Conservation (phyloP, 2,329 filamentous ascomycete species). For the Fusarium dlaminii region DNA sequence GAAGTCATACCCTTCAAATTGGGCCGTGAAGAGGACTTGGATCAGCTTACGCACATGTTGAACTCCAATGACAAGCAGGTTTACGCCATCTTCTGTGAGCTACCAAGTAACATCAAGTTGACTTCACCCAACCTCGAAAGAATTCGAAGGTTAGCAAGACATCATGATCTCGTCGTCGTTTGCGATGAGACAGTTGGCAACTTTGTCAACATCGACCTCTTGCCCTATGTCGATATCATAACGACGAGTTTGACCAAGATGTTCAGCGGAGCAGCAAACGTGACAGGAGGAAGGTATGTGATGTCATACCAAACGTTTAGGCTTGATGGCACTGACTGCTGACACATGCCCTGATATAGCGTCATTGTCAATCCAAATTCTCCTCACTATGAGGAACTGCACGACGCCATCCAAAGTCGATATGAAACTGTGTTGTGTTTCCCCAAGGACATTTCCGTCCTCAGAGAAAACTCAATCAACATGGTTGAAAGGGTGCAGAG, state of each 20-base stretch:
- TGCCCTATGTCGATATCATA: background rate
- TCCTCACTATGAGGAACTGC: background rate
- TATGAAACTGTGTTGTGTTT: background rate
- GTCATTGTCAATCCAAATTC: background rate
- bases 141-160: background rate
- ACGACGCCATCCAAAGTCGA: background rate
- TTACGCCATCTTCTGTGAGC: background rate
- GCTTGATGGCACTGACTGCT: background rate
- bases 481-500: background rate
- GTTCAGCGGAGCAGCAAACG: background rate
- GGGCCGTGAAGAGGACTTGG: background rate
- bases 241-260: background rate
- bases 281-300: background rate
- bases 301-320: background rate
- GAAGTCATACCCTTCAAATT: background rate
- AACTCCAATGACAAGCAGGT: accelerated
- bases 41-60: background rate
- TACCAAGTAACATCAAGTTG: background rate
- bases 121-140: background rate
- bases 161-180: background rate
- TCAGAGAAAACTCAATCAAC: background rate
- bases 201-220: background rate
- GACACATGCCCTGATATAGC: background rate
- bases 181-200: background rate
- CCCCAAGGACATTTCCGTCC: background rate